Base-by-base conservation (phyloP, 306 rosid species). In the Medicago ruthenica region DNA sequence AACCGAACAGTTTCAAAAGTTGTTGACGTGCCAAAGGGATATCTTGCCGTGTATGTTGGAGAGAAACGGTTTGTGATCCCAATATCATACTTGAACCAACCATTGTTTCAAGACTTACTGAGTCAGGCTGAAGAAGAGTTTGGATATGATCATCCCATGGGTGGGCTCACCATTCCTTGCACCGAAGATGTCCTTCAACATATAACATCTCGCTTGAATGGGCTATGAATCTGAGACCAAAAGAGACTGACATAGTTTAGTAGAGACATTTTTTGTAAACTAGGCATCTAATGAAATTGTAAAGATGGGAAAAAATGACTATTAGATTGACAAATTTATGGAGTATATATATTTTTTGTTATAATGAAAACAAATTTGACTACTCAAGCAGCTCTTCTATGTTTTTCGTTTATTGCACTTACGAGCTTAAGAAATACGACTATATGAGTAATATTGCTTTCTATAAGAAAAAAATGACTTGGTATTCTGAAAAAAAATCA, bases 91-190 rank as follows among this genome's bases (percentile, higher is more conserved):
- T 44, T 44, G 72, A 67, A 7, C 4, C 72, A 44, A 21, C 55
- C 57, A 0, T 42, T 1, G 0, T 42, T 67, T 44, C 57, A 67
- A 44, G 40, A 67, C 1, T 44, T 67, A 1, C 0, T 67, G 7
- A 44, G 4, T 67, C 40, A 67, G 44, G 72, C 12, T 4, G 57
- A 44, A 2, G 72, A 67, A 67, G 57, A 67, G 14, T 67, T 67
- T 44, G 72, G 54, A 67, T 67, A 44, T 14, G 13, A 67, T 21
- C 57, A 67, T 44, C 72, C 57, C 2, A 83, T 13, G 61, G 87
- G 89, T 17, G 84, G 86, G 1, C 80, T 81, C 71, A 83, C 87
- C 34, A 81, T 81, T 71, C 82, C 87, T 44, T 83, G 84, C 47
- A 45, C 60, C 0, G 76, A 83, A 71, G 20, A 64, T 9, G 36